Evolutionary conservation across 441 rosid species (phyloP), one percentile per base, ranked within the genome.

Genomic region (Sinapis alba): DNA sequence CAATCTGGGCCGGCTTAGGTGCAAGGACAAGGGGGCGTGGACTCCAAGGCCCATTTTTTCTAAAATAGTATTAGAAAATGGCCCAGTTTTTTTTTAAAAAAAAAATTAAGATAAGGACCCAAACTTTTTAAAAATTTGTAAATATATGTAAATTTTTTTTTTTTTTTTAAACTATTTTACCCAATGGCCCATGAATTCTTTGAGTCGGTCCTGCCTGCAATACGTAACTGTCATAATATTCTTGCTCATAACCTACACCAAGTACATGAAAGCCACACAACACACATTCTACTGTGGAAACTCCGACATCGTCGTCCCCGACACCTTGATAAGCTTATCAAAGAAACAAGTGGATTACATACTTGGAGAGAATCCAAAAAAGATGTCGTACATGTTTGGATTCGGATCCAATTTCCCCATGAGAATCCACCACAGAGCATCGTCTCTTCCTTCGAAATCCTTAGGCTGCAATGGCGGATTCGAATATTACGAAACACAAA

Each of bases 351-450:
- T 81, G 54, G 91, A 92, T 73, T 92, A 92, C 75, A 86, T 92
- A 20, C 78, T 92, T 32, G 96, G 96, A 0, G 83, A 74, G 60
- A 92, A 90, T 72, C 97, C 96, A 13, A 77, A 82, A n/a, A 74
- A 74, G 58, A 84, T 92, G 94, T 92, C 96, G 0, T 92, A 90
- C 85, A 92, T 92, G 97, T 96, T 89, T 6, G 97, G 97, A 7
- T 90, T 76, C 74, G 96, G 97, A 11, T 50, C 83, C 0, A 84
- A 86, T 34, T 92, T 79, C 41, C 96, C 97, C 2, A 84, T 73
- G 69, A 86, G 83, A 67, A 86, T 90, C 71, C 97, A 92, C 77
- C 96, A 92, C 30, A 84, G 97, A 77, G 97, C 93, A 16, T 87
- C 96, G 34, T 92, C 97, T 23, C 54, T 90, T 75, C 96, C 97